Evolutionary conservation across 257 asterid genomes (phyloP), one percentile per base, ranked within the genome.

Genomic region (Apocynum venetum): DNA sequence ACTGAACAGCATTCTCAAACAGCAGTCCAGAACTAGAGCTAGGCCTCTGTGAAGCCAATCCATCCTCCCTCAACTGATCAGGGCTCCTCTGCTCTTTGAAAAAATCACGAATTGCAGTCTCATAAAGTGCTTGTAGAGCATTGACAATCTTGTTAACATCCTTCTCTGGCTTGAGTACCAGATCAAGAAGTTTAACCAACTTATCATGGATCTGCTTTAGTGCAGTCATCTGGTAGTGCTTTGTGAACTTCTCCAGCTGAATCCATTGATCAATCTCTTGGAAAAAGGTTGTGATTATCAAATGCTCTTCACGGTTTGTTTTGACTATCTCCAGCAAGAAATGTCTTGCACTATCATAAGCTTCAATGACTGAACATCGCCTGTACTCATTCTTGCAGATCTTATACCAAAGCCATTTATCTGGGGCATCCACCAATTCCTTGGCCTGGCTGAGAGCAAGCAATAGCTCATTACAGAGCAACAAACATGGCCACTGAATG

Each of bases 401-500:
- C 87, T 96, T 93, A 80, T 85, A 80, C 97, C 98, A 96, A 82
- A 96, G 94, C 98, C 98, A 96, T 84, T 76, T 87, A 82, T 96
- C 99, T 60, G 99, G 97, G 81, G 99, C 98, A 87, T 96, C 99
- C 2, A 93, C 96, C 82, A 96, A 82, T 89, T 96, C 99, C 82
- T 90, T 87, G 60, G 97, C 99, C 89, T 93, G 99, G 79, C 97
- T 93, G 74, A 96, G 96, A 82, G 92, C 96, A 83, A 96, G 97
- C 74, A 93, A 87, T 72, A 96, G 89, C 85, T 96, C 98, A 76
- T 93, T 93, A 77, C 97, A 96, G 48, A 96, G 96, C 40, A 96
- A 97, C 83, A 96, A 86, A 85, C 98, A 93, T 25, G 99, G 99
- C 99, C 98, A 96, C 79, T 93, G 97, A 82, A 96, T 89, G 90